Evolutionary conservation across 2,329 filamentous ascomycete species (phyloP).

Genomic region (Dendrostoma leiphaemia): DNA sequence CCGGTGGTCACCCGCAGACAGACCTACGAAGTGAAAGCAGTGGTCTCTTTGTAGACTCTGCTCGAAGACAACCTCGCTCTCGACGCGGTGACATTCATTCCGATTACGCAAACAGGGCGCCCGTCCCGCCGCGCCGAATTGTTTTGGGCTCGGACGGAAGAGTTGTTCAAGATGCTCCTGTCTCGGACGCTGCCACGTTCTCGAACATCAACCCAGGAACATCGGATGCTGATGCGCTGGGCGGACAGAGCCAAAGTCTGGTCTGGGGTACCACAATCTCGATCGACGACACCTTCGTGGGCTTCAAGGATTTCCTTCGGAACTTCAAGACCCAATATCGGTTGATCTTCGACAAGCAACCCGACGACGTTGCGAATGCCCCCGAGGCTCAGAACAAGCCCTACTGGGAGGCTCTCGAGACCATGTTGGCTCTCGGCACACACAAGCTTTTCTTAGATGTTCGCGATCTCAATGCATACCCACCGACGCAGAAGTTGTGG

Average conservation of each 20-base stretch:
- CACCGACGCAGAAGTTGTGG: conserved; percentile 89
- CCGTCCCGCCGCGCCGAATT: conserved; percentile 51
- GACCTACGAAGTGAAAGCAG: conserved; percentile 82
- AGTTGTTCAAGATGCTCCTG: conserved; percentile 52
- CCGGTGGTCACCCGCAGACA: conserved; percentile 63
- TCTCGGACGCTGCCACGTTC: conserved; percentile 60
- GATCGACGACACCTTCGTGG: conserved; percentile 80
- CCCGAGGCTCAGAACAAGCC: conserved; percentile 76
- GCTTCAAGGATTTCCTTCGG: conserved; percentile 88
- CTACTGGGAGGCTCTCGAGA: conserved; percentile 81
- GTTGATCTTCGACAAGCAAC: conserved; percentile 82
- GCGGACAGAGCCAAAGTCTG: conserved; percentile 75
- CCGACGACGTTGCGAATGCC: conserved; percentile 68
- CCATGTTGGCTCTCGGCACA: conserved; percentile 85
- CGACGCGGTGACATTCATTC: conserved; percentile 84
- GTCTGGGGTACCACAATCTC: conserved; percentile 99
- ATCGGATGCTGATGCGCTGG: conserved; percentile 85
- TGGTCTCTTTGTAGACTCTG: conserved; percentile 75
- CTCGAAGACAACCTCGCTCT: conserved; percentile 37
- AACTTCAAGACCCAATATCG: conserved; percentile 95
- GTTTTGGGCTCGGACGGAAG: conserved; percentile 59
- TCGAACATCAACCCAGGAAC: conserved; percentile 73
- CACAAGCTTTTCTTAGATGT: conserved; percentile 85
- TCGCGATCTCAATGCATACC: conserved; percentile 87
- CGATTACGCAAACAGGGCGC: conserved; percentile 62